Conservation (phyloP, 2,329 filamentous ascomycete genomes). For the Nectriaceae sp. region DNA sequence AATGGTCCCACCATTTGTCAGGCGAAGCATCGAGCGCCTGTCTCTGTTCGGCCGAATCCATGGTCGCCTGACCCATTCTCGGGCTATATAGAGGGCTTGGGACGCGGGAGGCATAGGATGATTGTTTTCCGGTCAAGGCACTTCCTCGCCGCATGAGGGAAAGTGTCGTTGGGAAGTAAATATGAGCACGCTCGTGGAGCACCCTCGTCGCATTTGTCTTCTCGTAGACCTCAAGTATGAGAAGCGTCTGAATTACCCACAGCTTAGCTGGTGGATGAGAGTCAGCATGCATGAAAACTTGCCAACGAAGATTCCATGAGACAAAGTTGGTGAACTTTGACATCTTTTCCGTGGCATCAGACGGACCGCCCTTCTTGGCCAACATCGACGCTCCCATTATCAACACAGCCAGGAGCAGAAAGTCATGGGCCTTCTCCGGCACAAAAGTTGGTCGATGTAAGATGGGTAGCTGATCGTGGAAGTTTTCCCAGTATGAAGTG, state of each 20-base stretch:
- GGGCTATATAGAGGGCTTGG: constrained; percentile 25
- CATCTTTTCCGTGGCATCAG: constrained; percentile 25
- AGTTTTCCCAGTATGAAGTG: constrained; percentile 30
- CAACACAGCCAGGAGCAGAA: constrained; percentile 26
- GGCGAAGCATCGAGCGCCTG: constrained; percentile 22
- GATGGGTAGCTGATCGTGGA: constrained; percentile 29
- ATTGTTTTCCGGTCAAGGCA: constrained; percentile 29
- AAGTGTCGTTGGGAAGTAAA: constrained; percentile 30
- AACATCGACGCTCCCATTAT: constrained; percentile 32
- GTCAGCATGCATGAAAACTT: constrained; percentile 31
- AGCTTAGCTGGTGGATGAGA: constrained; percentile 30
- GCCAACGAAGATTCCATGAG: constrained; percentile 30
- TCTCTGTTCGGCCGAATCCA: constrained; percentile 11
- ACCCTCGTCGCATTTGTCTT: constrained; percentile 30
- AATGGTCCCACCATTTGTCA: constrained; percentile 33
- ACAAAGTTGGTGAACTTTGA: constrained; percentile 31
- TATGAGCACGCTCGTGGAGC: constrained; percentile 30
- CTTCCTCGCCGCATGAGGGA: constrained; percentile 31
- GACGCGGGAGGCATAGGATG: constrained; percentile 26
- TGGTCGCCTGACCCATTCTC: constrained; percentile 16
- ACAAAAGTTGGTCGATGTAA: constrained; percentile 29
- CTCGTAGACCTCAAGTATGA: constrained; percentile 29
- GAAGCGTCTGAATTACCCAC: constrained; percentile 30
- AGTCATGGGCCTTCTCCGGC: constrained; percentile 29
- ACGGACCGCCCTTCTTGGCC: constrained; percentile 19